These are phyloP conservation scores for Cardiosporidium cionae DNA, from an alignment of 169 alveolate species.

Conservation along the genomic window DNA sequence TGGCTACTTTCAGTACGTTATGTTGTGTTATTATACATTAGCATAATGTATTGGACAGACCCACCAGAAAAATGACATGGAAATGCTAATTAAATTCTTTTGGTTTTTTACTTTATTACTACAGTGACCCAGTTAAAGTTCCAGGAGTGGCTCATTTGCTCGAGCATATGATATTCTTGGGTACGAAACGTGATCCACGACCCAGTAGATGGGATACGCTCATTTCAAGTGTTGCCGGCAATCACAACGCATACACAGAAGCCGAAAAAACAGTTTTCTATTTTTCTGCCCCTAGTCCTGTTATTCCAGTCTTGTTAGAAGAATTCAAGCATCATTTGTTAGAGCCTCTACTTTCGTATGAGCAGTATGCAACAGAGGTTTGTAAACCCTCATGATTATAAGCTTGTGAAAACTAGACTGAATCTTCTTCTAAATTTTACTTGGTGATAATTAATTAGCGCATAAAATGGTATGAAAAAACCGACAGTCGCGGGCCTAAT, in stretches of 20 bases:
- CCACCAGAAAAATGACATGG: no score
- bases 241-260: conserved; percentile 25
- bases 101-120: no score
- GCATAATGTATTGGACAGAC: no score
- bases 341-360: conserved; percentile 5
- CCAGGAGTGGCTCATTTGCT: conserved; percentile 86
- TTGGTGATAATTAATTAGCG: no score
- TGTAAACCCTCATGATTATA: no score
- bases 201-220: conserved; percentile 19
- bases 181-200: not conserved
- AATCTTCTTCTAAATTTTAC: no score
- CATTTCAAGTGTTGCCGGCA: not conserved
- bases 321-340: conserved; percentile 6
- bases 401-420: no score
- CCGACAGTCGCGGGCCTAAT: no score
- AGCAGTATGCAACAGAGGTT: conserved; percentile 22
- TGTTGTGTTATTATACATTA: conserved; percentile 55
- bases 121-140: conserved; percentile 63
- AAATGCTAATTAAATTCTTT: no score
- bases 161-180: conserved; percentile 87
- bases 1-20: conserved; percentile 32
- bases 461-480: no score
- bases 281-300: conserved; percentile 17
- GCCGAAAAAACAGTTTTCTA: conserved; percentile 19
- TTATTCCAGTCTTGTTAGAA: conserved; percentile 4